A percentile compares a stretch with the other conserved stretches of the same genome.
These are phyloP conservation scores for Grigorovia yakushimaensis DNA, from an alignment of 805 yeast genomes.

Conservation along the genomic window DNA sequence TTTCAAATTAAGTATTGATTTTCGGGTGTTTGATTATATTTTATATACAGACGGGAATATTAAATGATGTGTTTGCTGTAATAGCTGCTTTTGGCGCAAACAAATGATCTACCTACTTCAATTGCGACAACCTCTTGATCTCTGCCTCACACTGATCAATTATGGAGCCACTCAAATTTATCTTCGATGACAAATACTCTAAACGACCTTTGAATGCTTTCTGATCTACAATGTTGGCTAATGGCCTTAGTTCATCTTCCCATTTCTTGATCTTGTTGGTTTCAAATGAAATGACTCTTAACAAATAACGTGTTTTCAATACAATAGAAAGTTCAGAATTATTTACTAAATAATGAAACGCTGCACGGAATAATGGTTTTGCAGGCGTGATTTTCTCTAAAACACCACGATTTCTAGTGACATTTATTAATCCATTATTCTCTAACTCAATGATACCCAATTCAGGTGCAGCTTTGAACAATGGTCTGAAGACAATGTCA, in stretches of 20 bases:
- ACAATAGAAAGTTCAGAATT: conserved; percentile 48
- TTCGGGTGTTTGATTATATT: background rate
- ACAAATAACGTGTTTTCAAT: conserved; percentile 55
- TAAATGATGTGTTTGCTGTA: background rate
- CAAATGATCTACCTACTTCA: background rate
- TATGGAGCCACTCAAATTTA: conserved; percentile 47
- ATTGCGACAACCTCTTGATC: conserved; percentile 28
- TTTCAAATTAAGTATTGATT: background rate
- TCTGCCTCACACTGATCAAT: conserved; percentile 40
- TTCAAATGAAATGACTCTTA: conserved; percentile 48
- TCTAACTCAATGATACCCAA: conserved; percentile 62
- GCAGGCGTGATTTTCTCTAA: conserved; percentile 61
- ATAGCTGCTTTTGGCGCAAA: no score
- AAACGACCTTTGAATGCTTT: conserved; percentile 53
- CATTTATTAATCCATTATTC: conserved; percentile 62
- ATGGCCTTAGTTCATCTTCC: conserved; percentile 62
- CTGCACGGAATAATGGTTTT: conserved; percentile 73
- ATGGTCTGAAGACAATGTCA: conserved; percentile 45
- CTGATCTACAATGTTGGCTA: conserved; percentile 41
- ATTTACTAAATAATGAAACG: conserved; percentile 55
- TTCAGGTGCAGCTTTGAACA: conserved; percentile 48
- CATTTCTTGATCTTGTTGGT: conserved; percentile 48
- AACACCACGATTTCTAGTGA: conserved; percentile 71
- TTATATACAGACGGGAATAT: background rate
- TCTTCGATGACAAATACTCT: conserved; percentile 57